Percentiles rank a stretch among this genome's conserved stretches.
phyloP scores from a whole-genome alignment of 805 yeast species.

The Cyberlindnera nakhonratchasimensis region DNA sequence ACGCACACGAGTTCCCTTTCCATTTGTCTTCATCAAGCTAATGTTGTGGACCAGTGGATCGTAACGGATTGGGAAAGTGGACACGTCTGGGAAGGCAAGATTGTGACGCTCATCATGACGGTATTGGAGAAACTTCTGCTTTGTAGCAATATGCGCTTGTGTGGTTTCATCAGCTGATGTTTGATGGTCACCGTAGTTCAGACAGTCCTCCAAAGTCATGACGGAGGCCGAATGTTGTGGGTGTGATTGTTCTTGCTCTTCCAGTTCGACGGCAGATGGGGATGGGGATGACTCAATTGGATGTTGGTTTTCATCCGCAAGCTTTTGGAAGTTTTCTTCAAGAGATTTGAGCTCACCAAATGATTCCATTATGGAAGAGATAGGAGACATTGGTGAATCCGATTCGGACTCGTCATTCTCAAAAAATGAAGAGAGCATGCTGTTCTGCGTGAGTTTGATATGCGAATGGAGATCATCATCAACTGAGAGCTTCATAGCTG shows the following conservation, averaged over 20 bases:
- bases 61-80: constrained; percentile 28
- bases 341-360: constrained; percentile 26
- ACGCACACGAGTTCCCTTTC: constrained; percentile 14
- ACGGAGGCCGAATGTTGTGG: no score
- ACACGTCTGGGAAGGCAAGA: constrained; percentile 29
- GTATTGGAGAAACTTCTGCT: constrained; percentile 24
- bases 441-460: constrained; percentile 11
- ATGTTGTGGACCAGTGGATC: constrained; percentile 19
- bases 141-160: constrained; percentile 4
- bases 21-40: constrained; percentile 7
- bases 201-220: constrained; percentile 21
- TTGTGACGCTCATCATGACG: constrained; percentile 31
- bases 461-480: constrained; percentile 16
- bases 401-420: constrained; percentile 21
- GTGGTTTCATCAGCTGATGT: constrained; percentile 6
- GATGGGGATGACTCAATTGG: constrained; percentile 3
- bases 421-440: constrained; percentile 14
- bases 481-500: constrained; percentile 19
- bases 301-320: constrained; percentile 25
- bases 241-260: constrained; percentile 6
- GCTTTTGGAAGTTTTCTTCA: constrained; percentile 29
- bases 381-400: constrained; percentile 16
- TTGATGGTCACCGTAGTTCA: constrained; percentile 12
- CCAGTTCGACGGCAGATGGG: background rate
- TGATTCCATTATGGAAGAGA: constrained; percentile 12